A percentile compares a stretch with the other conserved stretches of the same genome.
Evolutionary conservation across 805 yeast genomes (phyloP).

Genomic region (Metschnikowia sp.): DNA sequence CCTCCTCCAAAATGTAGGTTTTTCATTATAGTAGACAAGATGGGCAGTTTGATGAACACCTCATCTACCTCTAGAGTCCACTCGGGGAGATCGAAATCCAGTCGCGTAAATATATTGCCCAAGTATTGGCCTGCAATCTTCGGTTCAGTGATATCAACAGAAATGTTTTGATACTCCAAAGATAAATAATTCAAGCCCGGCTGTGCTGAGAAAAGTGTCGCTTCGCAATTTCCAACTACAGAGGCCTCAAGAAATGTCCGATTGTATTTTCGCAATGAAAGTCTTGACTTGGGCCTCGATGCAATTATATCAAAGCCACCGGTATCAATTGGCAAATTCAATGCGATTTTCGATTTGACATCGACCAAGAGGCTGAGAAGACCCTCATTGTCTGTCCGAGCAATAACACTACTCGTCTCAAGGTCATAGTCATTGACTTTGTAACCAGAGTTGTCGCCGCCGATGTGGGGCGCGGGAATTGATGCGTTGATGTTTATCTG

Average conservation of each 20-base stretch:
- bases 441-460: neutral
- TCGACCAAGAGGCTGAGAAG: neutral
- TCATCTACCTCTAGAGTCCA: conserved; percentile 5
- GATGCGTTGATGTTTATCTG: neutral
- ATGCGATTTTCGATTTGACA: neutral
- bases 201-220: neutral
- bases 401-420: neutral
- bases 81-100: neutral
- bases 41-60: conserved; percentile 3
- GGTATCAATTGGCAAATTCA: neutral
- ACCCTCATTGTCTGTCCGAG: neutral
- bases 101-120: neutral
- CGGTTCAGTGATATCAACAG: conserved; percentile 40
- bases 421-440: neutral
- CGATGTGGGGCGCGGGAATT: neutral
- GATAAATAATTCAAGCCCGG: conserved; percentile 40
- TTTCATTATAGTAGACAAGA: conserved; percentile 3
- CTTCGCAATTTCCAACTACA: neutral
- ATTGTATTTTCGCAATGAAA: neutral
- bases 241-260: neutral
- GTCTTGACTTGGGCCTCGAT: neutral
- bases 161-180: conserved; percentile 40
- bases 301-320: neutral
- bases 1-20: neutral
- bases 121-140: conserved; percentile 10